Evolutionary conservation across 2,329 filamentous ascomycete genomes (phyloP).

Genomic region (Exserohilum turcica): DNA sequence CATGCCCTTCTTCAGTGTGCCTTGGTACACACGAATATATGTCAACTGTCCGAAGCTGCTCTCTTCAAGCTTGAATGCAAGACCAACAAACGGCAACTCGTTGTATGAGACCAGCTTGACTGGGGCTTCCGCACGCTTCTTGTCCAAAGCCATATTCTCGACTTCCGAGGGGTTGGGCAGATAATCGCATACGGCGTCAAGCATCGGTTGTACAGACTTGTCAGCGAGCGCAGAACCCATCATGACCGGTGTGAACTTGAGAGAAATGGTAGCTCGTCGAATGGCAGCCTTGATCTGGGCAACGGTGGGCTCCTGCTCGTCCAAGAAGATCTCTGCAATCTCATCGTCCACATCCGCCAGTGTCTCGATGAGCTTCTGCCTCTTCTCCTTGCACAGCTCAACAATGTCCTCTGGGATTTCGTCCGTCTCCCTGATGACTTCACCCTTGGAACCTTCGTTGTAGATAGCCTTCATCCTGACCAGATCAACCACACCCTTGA

Average conservation of each 20-base stretch:
- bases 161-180: slow-evolving; percentile 91
- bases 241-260: slow-evolving; percentile 92
- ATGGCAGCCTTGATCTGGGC: slow-evolving; percentile 92
- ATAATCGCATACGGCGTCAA: slow-evolving; percentile 95
- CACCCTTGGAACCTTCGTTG: slow-evolving; percentile 81
- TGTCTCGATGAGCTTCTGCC: slow-evolving; percentile 86
- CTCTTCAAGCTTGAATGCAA: slow-evolving; percentile 99
- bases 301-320: slow-evolving; percentile 78
- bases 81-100: slow-evolving; percentile 87
- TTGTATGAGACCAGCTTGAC: slow-evolving; percentile 94
- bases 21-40: slow-evolving; percentile 98
- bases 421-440: slow-evolving; percentile 74
- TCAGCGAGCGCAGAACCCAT: slow-evolving; percentile 96
- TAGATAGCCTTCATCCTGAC: slow-evolving; percentile 92
- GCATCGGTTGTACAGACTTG: slow-evolving; percentile 93
- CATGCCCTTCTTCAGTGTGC: slow-evolving; percentile 82
- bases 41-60: slow-evolving; percentile 98
- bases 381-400: slow-evolving; percentile 78
- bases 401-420: slow-evolving; percentile 82
- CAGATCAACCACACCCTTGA: slow-evolving; percentile 89
- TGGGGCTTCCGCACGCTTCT: slow-evolving; percentile 73
- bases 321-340: slow-evolving; percentile 92
- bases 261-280: slow-evolving; percentile 81
- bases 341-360: slow-evolving; percentile 97
- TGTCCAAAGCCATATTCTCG: slow-evolving; percentile 86